Evolutionary conservation across 23 red algal species (phyloP), one percentile per base, ranked within the genome.

Genomic region (Gracilaria domingensis): DNA sequence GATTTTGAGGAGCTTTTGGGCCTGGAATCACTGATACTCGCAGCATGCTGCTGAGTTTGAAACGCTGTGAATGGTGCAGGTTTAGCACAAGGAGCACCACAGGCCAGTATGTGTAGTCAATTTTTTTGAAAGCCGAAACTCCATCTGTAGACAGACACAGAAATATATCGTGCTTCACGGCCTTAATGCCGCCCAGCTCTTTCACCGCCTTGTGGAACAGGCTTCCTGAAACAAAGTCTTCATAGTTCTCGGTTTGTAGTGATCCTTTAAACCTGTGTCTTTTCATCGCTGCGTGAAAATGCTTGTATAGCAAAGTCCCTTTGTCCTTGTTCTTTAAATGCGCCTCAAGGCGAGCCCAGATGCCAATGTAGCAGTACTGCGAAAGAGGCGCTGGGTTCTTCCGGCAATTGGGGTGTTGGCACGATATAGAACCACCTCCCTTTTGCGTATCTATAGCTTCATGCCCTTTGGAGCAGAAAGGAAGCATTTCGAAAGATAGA

Each of bases 131-230:
- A 9, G 76, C 29, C 7, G 47, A 34, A 8, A 80, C 76, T 29
- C 42, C 76, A 80, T 80, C 76, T 23, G 76, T 80, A 21, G 76
- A 80, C 7, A 80, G 39, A 32, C 12, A 54, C 2, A 80, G 32
- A 48, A 80, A 58, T 5, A 56, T 60, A 35, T 80, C 76, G 32
- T 80, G 9, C 29, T 58, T 49, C n/a, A 80, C 54, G 4, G 30
- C 30, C 14, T 80, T 5, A 4, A 29, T 20, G 24, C 76, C 48
- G 25, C 48, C 76, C 7, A 80, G 48, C 32, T 55, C 25, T 54
- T 3, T 32, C 17, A 80, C 44, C 8, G 54, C 76, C 1, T 80
- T 32, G 4, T 58, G 11, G 18, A 80, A 80, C 2, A 36, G 32
- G 0, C 26, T 47, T 60, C 76, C 76, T 3, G 76, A 80, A 29